A percentile compares a stretch with the other conserved stretches of the same genome.
Evolutionary conservation across 2,329 filamentous ascomycete genomes (phyloP).

Genomic region (Pyrenochaeta sp.): DNA sequence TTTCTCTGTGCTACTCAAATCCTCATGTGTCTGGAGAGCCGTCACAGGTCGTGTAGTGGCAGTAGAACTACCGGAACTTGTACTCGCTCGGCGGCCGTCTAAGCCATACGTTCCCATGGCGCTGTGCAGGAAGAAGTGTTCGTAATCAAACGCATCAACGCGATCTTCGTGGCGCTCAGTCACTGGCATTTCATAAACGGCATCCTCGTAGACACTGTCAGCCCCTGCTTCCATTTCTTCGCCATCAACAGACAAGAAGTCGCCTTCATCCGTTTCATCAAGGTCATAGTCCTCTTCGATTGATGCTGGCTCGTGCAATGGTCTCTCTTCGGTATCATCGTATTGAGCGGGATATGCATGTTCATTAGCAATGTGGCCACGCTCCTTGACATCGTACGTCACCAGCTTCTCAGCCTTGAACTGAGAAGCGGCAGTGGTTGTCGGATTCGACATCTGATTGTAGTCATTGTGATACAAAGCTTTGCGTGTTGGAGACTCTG

Average conservation of each 20-base stretch:
- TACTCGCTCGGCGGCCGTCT: constrained; percentile 63
- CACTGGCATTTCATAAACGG: constrained; percentile 48
- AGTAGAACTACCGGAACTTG: constrained; percentile 61
- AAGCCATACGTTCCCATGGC: constrained; percentile 81
- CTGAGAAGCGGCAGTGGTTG: constrained; percentile 26
- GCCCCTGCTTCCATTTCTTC: constrained; percentile 29
- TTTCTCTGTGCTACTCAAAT: constrained; percentile 30
- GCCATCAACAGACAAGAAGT: constrained; percentile 46
- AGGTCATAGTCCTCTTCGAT: constrained; percentile 37
- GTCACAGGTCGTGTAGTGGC: constrained; percentile 58
- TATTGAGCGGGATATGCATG: constrained; percentile 18
- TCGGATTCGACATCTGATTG: constrained; percentile 8
- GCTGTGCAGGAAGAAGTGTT: constrained; percentile 93
- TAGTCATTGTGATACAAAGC: constrained; percentile 27
- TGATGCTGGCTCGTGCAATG: constrained; percentile 29
- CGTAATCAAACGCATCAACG: constrained; percentile 94
- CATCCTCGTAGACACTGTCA: constrained; percentile 56
- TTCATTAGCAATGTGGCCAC: background rate
- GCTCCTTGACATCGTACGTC: constrained; percentile 8
- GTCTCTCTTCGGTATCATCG: constrained; percentile 32
- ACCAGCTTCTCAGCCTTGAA: constrained; percentile 27
- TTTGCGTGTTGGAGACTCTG: constrained; percentile 32
- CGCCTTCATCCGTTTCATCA: constrained; percentile 50
- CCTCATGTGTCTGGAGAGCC: constrained; percentile 31
- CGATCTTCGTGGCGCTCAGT: constrained; percentile 83